Evolutionary conservation across 352 stramenopile genomes (phyloP).

Genomic region (Pelagophyceae sp.): DNA sequence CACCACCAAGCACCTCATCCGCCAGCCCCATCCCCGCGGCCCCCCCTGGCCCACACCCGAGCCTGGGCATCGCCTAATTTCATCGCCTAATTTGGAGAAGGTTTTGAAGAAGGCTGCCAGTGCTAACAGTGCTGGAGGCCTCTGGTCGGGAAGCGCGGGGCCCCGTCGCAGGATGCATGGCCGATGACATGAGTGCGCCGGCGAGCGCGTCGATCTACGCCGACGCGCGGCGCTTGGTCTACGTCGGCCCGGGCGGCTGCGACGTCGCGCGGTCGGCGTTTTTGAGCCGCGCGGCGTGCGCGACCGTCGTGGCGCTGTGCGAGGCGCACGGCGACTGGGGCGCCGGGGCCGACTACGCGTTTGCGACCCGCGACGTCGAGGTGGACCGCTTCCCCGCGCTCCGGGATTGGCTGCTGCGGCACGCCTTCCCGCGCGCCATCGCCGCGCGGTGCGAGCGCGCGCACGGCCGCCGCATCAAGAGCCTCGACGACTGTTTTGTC

Average conservation of each 20-base stretch:
- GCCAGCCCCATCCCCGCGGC: too few relatives aligned
- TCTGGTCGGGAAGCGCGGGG: too few relatives aligned
- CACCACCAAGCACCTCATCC: too few relatives aligned
- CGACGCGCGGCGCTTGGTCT: too few relatives aligned
- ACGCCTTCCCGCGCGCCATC: not conserved
- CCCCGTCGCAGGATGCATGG: too few relatives aligned
- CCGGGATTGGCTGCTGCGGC: not conserved
- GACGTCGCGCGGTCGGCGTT: not conserved
- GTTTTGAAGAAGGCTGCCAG: too few relatives aligned
- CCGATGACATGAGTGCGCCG: too few relatives aligned
- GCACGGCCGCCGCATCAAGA: not conserved
- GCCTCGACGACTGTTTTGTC: not conserved
- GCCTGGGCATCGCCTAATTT: too few relatives aligned
- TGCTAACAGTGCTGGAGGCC: too few relatives aligned
- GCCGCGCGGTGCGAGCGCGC: not conserved
- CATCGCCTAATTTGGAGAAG: too few relatives aligned
- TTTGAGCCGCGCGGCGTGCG: not conserved
- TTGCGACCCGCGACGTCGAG: not conserved
- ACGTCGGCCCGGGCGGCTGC: not conserved
- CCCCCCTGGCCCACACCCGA: too few relatives aligned
- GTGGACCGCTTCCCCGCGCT: not conserved
- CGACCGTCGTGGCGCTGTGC: not conserved
- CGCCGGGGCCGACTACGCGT: not conserved
- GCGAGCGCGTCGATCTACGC: too few relatives aligned
- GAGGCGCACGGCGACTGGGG: not conserved